A percentile compares a stretch with the other conserved stretches of the same genome.
Conservation (phyloP, 2,329 filamentous ascomycete genomes). For the Xylariaceae sp. region DNA sequence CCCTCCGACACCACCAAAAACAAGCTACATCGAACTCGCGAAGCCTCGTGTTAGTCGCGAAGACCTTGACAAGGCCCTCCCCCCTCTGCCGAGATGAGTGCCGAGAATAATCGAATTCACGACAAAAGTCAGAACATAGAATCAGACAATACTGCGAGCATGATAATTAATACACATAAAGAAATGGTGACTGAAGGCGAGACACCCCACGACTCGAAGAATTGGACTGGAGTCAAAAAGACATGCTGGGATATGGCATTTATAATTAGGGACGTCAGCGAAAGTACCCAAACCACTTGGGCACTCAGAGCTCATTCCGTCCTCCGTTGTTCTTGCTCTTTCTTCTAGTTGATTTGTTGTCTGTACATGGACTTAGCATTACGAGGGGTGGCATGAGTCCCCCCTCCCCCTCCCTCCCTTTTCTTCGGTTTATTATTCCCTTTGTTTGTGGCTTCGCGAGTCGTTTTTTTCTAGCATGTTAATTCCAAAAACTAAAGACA, state of each 20-base stretch:
- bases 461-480: constrained; percentile 21
- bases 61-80: constrained; percentile 56
- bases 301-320: not conserved
- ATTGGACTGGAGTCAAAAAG: constrained; percentile 2
- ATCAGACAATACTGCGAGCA: not conserved
- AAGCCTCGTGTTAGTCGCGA: constrained; percentile 44
- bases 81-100: constrained; percentile 44
- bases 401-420: not conserved
- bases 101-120: not conserved
- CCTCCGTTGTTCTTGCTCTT: not conserved
- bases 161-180: constrained; percentile 14
- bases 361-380: not conserved
- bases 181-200: constrained; percentile 5
- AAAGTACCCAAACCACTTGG: not conserved
- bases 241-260: constrained; percentile 6
- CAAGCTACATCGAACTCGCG: constrained; percentile 35
- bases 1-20: constrained; percentile 46
- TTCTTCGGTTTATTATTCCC: constrained; percentile 4
- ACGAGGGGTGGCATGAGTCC: not conserved
- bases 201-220: not conserved
- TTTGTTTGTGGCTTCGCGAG: constrained; percentile 14
- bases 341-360: not conserved
- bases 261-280: constrained; percentile 2
- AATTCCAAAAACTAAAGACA: constrained; percentile 25
- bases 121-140: constrained; percentile 1